Base-by-base conservation (phyloP, 306 rosid genomes). In the Casuarina glauca region DNA sequence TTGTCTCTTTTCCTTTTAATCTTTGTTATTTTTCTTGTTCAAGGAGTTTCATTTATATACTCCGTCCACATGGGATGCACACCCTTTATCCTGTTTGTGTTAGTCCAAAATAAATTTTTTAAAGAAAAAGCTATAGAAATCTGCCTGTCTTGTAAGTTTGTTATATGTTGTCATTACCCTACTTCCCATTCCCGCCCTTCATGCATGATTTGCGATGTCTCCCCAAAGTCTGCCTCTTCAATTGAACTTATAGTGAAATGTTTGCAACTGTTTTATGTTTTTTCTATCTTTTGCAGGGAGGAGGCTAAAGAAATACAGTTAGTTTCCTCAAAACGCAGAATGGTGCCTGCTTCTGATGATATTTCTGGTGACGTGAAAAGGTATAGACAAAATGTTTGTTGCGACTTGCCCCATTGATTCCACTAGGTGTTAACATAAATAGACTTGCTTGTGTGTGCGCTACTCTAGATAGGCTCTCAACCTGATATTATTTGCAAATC, bases 271-370 rank as follows among this genome's bases (percentile, higher is more conserved):
- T 49, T 44, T 63, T 32, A 75, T 71, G 52, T 4, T 3, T 74
- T 83, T 44, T 2, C 66, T 16, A 45, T 73, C n/a, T 57, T 45
- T 77, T 84, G 78, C 16, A 92, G 97, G 87, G 79, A 87, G 82
- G 97, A 92, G 79, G 98, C 93, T 73, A 87, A 83, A 82, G 89
- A 89, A 77, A 78, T 92, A 44, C 82, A 74, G 63, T 86, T 82
- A 70, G 72, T 50, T 43, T 26, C 78, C 78, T 73, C 61, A 45
- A 86, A 68, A 76, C 68, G 80, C 43, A 72, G 58, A 74, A 62
- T 20, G 26, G 53, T 74, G 26, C 82, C 76, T 15, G 38, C 86
- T 71, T 88, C 84, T 66, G 72, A 70, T 70, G 74, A 84, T 73
- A 66, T 88, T 83, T 86, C 87, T 64, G 72, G 9, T 48, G 64